Evolutionary conservation across 1,139 yeast species (phyloP).

Genomic region (Groenewaldozyma sp.): DNA sequence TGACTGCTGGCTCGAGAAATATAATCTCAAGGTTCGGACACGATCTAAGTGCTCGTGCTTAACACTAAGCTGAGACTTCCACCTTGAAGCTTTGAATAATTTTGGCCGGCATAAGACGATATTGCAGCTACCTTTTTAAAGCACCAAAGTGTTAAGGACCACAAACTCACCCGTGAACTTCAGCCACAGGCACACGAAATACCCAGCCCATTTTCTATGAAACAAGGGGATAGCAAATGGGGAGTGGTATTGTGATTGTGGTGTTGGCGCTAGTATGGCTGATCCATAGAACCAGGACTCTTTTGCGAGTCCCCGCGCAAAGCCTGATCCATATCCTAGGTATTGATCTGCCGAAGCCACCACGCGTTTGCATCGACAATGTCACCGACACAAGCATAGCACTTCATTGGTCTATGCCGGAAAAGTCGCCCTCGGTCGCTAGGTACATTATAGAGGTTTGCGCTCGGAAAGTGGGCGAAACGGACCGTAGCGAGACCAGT

Average conservation of each 20-base stretch:
- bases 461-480: conserved; percentile 36
- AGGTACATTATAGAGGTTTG: conserved; percentile 40
- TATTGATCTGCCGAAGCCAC: conserved; percentile 49
- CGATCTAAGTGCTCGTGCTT: too few relatives aligned
- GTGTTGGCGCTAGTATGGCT: conserved; percentile 42
- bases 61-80: too few relatives aligned
- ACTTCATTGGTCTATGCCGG: conserved; percentile 48
- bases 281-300: conserved; percentile 35
- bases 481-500: conserved; percentile 28
- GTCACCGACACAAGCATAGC: conserved; percentile 41
- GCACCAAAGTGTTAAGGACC: too few relatives aligned
- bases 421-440: conserved; percentile 24
- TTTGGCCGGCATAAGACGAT: too few relatives aligned
- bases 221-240: too few relatives aligned
- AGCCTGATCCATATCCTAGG: conserved; percentile 42
- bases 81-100: too few relatives aligned
- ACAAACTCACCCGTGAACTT: too few relatives aligned
- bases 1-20: too few relatives aligned
- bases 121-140: too few relatives aligned
- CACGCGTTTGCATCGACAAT: conserved; percentile 47
- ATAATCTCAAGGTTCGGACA: too few relatives aligned
- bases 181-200: too few relatives aligned
- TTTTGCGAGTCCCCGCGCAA: conserved; percentile 41
- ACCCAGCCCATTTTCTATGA: too few relatives aligned
- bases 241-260: conserved; percentile 5